Percentiles rank a stretch among this genome's conserved stretches.
Conservation (phyloP, 2,329 filamentous ascomycete species). For the Bertia moriformis region DNA sequence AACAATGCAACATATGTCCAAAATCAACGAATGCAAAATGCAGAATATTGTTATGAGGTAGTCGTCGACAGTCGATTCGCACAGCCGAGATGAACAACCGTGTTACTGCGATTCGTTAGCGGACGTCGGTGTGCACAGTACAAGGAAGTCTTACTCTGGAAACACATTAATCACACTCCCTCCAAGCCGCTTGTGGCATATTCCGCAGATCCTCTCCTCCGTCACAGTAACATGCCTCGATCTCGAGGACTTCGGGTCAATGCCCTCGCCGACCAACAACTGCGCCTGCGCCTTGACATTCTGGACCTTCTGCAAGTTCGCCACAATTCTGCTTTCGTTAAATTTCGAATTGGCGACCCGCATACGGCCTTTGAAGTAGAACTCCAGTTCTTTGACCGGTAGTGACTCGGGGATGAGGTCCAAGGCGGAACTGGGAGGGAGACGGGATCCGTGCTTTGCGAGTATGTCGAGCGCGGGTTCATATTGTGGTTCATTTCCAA, state of each 20-base stretch:
- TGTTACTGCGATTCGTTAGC: constrained; percentile 18
- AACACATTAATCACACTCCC: constrained; percentile 50
- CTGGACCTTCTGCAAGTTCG: constrained; percentile 36
- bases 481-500: constrained; percentile 36
- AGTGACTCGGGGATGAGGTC: constrained; percentile 41
- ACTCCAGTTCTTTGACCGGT: constrained; percentile 41
- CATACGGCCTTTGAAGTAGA: constrained; percentile 50
- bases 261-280: constrained; percentile 33
- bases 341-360: constrained; percentile 40
- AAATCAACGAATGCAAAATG: neutral
- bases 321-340: constrained; percentile 40
- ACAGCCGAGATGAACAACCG: constrained; percentile 32
- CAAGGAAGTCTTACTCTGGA: constrained; percentile 28
- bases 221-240: constrained; percentile 40
- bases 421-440: constrained; percentile 46
- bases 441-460: constrained; percentile 44
- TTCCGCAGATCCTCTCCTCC: constrained; percentile 48
- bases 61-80: no score
- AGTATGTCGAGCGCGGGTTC: constrained; percentile 45
- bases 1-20: neutral
- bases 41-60: no score
- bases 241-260: constrained; percentile 8
- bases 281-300: constrained; percentile 34
- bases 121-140: constrained; percentile 3
- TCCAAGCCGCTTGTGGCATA: constrained; percentile 51